These are phyloP conservation scores for Monilinia aucupariae DNA, from an alignment of 2,329 filamentous ascomycete genomes.

Conservation along the genomic window DNA sequence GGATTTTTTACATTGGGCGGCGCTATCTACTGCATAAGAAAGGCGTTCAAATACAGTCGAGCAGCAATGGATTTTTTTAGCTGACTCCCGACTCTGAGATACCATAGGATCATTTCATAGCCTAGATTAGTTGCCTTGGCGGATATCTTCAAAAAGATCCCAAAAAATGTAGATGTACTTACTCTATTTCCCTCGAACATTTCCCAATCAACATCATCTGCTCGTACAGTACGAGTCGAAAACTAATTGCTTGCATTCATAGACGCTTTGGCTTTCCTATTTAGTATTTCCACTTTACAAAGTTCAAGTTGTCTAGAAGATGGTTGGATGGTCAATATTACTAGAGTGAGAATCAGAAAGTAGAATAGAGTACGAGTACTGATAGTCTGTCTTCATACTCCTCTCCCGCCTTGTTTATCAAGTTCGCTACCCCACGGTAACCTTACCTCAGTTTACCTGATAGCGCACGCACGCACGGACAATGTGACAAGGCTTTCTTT, in stretches of 20 bases:
- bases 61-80: conserved; percentile 8
- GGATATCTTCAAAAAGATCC: neutral
- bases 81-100: conserved; percentile 10
- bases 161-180: neutral
- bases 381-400: neutral
- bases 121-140: neutral
- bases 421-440: neutral
- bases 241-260: too few relatives aligned
- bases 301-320: neutral
- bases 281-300: neutral
- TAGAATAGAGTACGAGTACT: too few relatives aligned
- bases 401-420: neutral
- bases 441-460: too few relatives aligned
- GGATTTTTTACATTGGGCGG: conserved; percentile 20
- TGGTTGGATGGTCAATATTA: too few relatives aligned
- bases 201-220: too few relatives aligned
- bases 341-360: too few relatives aligned
- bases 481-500: conserved; percentile 4
- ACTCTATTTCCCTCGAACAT: too few relatives aligned
- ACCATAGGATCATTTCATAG: conserved; percentile 11
- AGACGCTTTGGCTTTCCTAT: neutral
- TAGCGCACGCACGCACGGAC: conserved; percentile 5
- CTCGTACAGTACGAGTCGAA: too few relatives aligned
- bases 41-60: conserved; percentile 19
- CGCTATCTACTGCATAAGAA: conserved; percentile 21